Percentiles rank a stretch among this genome's conserved stretches.
Evolutionary conservation across 768 basidiomycete genomes (phyloP).

Genomic region (Suillus variegatus): DNA sequence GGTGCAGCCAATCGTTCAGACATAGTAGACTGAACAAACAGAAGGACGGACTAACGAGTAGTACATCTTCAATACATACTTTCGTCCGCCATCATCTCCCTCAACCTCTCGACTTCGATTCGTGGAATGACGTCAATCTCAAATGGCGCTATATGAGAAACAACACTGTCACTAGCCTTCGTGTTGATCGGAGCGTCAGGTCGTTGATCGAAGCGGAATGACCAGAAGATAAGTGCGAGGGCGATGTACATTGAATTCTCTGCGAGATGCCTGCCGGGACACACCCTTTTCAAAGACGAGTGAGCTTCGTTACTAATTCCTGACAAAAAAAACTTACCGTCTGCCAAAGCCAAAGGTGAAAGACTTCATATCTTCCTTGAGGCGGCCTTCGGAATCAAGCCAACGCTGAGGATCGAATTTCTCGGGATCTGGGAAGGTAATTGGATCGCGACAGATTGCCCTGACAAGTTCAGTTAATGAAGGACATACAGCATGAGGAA

Average conservation of each 20-base stretch:
- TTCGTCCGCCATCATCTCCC: slow-evolving; percentile 14
- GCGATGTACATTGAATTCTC: slow-evolving; percentile 57
- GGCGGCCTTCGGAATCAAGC: slow-evolving; percentile 39
- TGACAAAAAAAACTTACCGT: slow-evolving; percentile 6
- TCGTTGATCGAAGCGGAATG: slow-evolving; percentile 54
- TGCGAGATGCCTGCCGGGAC: slow-evolving; percentile 55
- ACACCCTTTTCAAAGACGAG: slow-evolving; percentile 40
- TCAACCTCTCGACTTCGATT: slow-evolving; percentile 17
- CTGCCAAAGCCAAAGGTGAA: slow-evolving; percentile 54
- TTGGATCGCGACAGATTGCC: slow-evolving; percentile 53
- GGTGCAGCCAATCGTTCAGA: no score
- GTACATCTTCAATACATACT: background rate
- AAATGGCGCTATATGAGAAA: slow-evolving; percentile 60
- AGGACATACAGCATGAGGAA: background rate
- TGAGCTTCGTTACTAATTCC: background rate
- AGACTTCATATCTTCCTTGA: slow-evolving; percentile 46
- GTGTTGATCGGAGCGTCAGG: slow-evolving; percentile 54
- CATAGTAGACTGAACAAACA: background rate
- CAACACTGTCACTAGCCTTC: slow-evolving; percentile 52
- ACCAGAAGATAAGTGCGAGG: slow-evolving; percentile 61
- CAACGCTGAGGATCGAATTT: slow-evolving; percentile 54
- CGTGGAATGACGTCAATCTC: slow-evolving; percentile 55
- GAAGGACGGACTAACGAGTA: background rate
- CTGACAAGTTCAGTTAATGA: slow-evolving; percentile 16
- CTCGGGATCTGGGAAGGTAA: slow-evolving; percentile 54